Conservation (phyloP, 2,329 filamentous ascomycete genomes). For the Monilinia laxa region DNA sequence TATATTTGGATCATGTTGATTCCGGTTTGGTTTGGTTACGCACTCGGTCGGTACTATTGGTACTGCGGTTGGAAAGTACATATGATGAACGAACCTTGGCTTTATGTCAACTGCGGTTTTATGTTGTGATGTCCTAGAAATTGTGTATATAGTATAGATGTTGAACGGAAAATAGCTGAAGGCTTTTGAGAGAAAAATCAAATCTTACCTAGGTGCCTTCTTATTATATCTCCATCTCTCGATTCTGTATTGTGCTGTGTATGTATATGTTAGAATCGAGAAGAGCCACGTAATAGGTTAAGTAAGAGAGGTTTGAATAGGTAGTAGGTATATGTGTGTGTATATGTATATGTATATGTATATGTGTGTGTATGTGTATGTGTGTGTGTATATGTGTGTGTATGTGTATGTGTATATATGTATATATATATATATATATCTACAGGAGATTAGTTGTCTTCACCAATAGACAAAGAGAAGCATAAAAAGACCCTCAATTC, state of each 20-base stretch:
- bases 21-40: not conserved
- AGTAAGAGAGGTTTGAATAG: too few relatives aligned
- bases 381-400: too few relatives aligned
- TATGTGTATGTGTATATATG: too few relatives aligned
- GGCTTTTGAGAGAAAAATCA: not conserved
- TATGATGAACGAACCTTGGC: not conserved
- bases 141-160: not conserved
- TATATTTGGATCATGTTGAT: conserved; percentile 7
- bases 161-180: not conserved
- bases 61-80: not conserved
- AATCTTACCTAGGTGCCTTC: too few relatives aligned
- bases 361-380: too few relatives aligned
- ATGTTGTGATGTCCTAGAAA: not conserved
- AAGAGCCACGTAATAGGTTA: too few relatives aligned
- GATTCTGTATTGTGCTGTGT: not conserved
- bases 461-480: too few relatives aligned
- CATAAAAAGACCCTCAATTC: too few relatives aligned
- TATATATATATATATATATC: too few relatives aligned
- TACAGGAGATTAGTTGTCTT: too few relatives aligned
- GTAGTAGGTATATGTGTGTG: too few relatives aligned
- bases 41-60: not conserved
- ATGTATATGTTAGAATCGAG: not conserved
- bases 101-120: not conserved
- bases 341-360: too few relatives aligned
- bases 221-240: not conserved